phyloP scores from a whole-genome alignment of 148 eudicot species.

The Silene conica region DNA sequence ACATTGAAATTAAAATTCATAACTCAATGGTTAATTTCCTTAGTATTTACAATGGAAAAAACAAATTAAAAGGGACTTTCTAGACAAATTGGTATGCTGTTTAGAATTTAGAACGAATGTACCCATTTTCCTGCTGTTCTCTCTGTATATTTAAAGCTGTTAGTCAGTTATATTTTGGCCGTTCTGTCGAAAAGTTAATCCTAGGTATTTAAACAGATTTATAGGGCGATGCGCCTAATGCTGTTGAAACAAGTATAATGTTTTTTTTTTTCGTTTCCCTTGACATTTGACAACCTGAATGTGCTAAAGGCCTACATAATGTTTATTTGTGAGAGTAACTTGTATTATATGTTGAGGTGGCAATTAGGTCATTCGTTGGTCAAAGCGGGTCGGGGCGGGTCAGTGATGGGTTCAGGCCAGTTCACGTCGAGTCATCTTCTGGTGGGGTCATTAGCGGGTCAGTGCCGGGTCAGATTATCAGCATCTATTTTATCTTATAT shows the following conservation, averaged over 20 bases:
- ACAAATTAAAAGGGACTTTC: background rate
- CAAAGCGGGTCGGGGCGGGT: too few species aligned
- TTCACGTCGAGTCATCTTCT: too few species aligned
- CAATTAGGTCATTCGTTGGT: too few species aligned
- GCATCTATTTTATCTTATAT: too few species aligned
- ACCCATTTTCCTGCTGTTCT: background rate
- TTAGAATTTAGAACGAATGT: background rate
- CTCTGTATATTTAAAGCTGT: background rate
- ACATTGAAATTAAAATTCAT: background rate
- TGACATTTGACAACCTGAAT: constrained; percentile 7
- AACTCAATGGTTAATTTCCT: background rate
- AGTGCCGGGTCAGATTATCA: too few species aligned
- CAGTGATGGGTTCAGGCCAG: too few species aligned
- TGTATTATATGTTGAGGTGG: background rate
- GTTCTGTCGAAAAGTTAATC: background rate
- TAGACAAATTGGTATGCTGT: background rate
- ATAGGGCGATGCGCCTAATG: background rate
- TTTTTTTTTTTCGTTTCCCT: background rate
- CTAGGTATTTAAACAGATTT: background rate
- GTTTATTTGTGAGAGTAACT: background rate
- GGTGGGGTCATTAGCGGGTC: too few species aligned
- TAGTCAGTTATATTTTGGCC: background rate
- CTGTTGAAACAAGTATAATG: background rate
- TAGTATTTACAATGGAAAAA: background rate
- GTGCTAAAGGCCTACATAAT: constrained; percentile 7